A percentile compares a stretch with the other conserved stretches of the same genome.
Conservation (phyloP, 2,329 filamentous ascomycete genomes). For the Aspergillus udagawae region DNA sequence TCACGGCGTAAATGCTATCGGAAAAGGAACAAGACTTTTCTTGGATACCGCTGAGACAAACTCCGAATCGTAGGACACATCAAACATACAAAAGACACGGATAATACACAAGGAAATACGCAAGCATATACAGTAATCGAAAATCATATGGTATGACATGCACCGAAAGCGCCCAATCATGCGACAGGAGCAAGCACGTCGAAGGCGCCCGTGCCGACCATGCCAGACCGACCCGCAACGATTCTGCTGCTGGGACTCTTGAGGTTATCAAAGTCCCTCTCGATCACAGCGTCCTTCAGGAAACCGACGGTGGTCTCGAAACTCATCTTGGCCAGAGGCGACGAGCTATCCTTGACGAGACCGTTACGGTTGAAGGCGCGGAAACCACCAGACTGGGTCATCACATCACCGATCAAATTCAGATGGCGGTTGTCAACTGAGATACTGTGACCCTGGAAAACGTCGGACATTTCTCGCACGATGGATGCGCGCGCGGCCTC, state of each 20-base stretch:
- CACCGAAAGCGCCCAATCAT: slow-evolving; percentile 23
- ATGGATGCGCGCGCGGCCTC: slow-evolving; percentile 88
- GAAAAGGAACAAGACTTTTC: slow-evolving; percentile 28
- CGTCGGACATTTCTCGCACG: slow-evolving; percentile 75
- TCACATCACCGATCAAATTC: slow-evolving; percentile 93
- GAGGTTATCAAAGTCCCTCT: slow-evolving; percentile 86
- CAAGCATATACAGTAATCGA: slow-evolving; percentile 17
- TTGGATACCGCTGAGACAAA: slow-evolving; percentile 34
- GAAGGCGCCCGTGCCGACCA: slow-evolving; percentile 85
- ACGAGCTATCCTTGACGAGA: slow-evolving; percentile 71
- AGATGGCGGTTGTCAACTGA: slow-evolving; percentile 86
- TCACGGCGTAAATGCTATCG: slow-evolving; percentile 24
- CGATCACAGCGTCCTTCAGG: slow-evolving; percentile 84
- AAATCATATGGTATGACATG: slow-evolving; percentile 11
- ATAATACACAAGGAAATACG: slow-evolving; percentile 11
- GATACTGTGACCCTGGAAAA: slow-evolving; percentile 91
- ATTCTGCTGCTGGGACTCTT: slow-evolving; percentile 81
- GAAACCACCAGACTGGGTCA: slow-evolving; percentile 91
- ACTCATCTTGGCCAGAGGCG: slow-evolving; percentile 97
- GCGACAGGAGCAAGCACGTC: slow-evolving; percentile 66
- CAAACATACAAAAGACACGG: slow-evolving; percentile 14
- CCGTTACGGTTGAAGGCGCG: slow-evolving; percentile 90
- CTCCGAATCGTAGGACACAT: slow-evolving; percentile 37
- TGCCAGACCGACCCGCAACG: slow-evolving; percentile 78
- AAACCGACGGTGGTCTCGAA: slow-evolving; percentile 97